These are phyloP conservation scores for Viola odorata DNA, from an alignment of 345 rosid genomes.

Conservation along the genomic window DNA sequence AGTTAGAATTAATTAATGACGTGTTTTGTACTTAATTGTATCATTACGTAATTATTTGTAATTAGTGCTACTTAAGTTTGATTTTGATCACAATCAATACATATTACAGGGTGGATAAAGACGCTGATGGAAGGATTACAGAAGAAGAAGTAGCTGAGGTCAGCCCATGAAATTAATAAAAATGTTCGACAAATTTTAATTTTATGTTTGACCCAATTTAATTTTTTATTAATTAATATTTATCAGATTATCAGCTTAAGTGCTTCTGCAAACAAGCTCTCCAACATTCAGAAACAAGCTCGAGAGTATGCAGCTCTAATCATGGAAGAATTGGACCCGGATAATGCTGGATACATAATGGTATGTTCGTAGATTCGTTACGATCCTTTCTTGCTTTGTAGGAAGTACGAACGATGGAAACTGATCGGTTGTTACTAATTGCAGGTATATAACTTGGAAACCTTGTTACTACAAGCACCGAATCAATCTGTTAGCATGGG, in stretches of 20 bases:
- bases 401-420: too few species aligned
- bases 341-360: slow-evolving; percentile 77
- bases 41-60: background rate
- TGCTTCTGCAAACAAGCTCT: slow-evolving; percentile 87
- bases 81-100: background rate
- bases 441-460: slow-evolving; percentile 71
- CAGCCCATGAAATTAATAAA: slow-evolving; percentile 4
- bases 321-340: slow-evolving; percentile 89
- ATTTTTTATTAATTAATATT: background rate
- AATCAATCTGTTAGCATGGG: slow-evolving; percentile 61
- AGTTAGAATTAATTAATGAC: too few species aligned
- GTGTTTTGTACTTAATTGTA: background rate
- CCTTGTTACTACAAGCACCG: slow-evolving; percentile 66
- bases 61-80: background rate
- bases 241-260: slow-evolving; percentile 69
- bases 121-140: slow-evolving; percentile 74
- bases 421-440: background rate
- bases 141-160: slow-evolving; percentile 89
- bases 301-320: slow-evolving; percentile 74
- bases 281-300: slow-evolving; percentile 77
- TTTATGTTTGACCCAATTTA: background rate
- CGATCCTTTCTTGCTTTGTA: background rate
- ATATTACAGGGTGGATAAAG: slow-evolving; percentile 71
- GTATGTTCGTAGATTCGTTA: slow-evolving; percentile 18
- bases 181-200: slow-evolving; percentile 2